A percentile compares a stretch with the other conserved stretches of the same genome.
phyloP scores from a whole-genome alignment of 139 green algal genomes.

The Micractinium sp. region DNA sequence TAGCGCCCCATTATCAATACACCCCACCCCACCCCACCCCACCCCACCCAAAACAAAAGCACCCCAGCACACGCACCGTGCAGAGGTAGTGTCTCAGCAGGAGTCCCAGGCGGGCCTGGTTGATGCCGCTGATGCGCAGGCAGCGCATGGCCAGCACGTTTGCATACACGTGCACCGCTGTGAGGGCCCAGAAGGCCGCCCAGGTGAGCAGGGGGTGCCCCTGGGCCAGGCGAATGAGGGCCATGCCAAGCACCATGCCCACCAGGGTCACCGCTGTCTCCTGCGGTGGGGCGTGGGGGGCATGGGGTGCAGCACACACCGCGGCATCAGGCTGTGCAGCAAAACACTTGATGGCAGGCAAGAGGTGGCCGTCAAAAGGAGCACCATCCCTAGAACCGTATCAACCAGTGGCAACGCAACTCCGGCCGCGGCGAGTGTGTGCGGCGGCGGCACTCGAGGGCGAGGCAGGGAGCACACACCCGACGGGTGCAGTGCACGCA shows the following conservation, averaged over 20 bases:
- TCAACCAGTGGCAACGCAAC: too few species aligned
- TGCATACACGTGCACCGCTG: constrained; percentile 73
- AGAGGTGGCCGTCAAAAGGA: too few species aligned
- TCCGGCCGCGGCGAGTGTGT: too few species aligned
- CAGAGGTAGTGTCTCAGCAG: constrained; percentile 18
- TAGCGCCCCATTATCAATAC: too few species aligned
- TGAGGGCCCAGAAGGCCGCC: constrained; percentile 39
- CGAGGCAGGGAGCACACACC: too few species aligned
- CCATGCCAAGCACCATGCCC: constrained; percentile 86
- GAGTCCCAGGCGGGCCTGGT: constrained; percentile 64
- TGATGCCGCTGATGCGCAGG: constrained; percentile 79
- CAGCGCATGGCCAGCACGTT: constrained; percentile 83
- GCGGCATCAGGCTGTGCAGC: not conserved
- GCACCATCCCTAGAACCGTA: too few species aligned
- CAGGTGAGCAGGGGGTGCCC: constrained; percentile 16
- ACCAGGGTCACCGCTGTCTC: constrained; percentile 79
- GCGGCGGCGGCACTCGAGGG: too few species aligned
- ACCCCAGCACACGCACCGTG: not conserved
- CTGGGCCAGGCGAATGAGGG: constrained; percentile 46
- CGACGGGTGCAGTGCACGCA: too few species aligned
- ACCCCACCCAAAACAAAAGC: not conserved
- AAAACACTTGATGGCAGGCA: not conserved
- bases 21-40: not conserved
- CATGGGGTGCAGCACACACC: too few species aligned
- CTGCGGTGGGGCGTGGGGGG: constrained; percentile 27